Evolutionary conservation across 2,329 filamentous ascomycete genomes (phyloP).

Genomic region (Fusarium anthophilum): DNA sequence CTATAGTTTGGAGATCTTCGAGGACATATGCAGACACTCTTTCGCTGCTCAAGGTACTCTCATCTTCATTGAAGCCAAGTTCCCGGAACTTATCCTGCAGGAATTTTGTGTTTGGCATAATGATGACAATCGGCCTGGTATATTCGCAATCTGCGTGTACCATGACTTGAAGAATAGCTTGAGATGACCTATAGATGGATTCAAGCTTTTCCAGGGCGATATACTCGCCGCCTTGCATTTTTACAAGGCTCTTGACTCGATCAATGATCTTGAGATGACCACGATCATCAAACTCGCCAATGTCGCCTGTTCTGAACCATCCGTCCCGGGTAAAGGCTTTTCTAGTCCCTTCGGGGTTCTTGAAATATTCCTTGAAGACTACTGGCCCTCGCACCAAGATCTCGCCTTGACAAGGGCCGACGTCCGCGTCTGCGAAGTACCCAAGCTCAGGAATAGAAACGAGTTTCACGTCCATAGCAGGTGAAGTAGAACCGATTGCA

Average conservation of each 20-base stretch:
- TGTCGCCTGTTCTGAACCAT: slow-evolving; percentile 98
- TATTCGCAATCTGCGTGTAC: slow-evolving; percentile 81
- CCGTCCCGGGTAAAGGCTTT: slow-evolving; percentile 82
- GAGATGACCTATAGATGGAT: slow-evolving; percentile 81
- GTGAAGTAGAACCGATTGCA: slow-evolving; percentile 81
- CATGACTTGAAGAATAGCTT: slow-evolving; percentile 87
- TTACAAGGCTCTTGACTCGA: slow-evolving; percentile 97
- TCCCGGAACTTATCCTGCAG: slow-evolving; percentile 68
- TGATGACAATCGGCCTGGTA: slow-evolving; percentile 82
- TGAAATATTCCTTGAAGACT: slow-evolving; percentile 81
- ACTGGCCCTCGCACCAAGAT: slow-evolving; percentile 85
- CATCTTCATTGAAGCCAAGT: slow-evolving; percentile 67
- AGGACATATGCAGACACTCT: background rate
- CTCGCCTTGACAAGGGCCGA: slow-evolving; percentile 79
- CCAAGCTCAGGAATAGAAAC: slow-evolving; percentile 90
- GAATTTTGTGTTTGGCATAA: slow-evolving; percentile 73
- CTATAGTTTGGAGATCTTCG: background rate
- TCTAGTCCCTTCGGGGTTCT: slow-evolving; percentile 86
- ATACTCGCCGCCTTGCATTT: slow-evolving; percentile 92
- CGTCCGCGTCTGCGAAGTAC: slow-evolving; percentile 77
- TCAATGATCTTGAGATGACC: slow-evolving; percentile 91
- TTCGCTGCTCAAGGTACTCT: background rate
- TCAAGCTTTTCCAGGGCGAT: slow-evolving; percentile 97
- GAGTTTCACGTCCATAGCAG: slow-evolving; percentile 85
- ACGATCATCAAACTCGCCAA: slow-evolving; percentile 84